A percentile compares a stretch with the other conserved stretches of the same genome.
These are phyloP conservation scores for Aspergillus quadricinctus DNA, from an alignment of 2,329 filamentous ascomycete genomes.

Conservation along the genomic window DNA sequence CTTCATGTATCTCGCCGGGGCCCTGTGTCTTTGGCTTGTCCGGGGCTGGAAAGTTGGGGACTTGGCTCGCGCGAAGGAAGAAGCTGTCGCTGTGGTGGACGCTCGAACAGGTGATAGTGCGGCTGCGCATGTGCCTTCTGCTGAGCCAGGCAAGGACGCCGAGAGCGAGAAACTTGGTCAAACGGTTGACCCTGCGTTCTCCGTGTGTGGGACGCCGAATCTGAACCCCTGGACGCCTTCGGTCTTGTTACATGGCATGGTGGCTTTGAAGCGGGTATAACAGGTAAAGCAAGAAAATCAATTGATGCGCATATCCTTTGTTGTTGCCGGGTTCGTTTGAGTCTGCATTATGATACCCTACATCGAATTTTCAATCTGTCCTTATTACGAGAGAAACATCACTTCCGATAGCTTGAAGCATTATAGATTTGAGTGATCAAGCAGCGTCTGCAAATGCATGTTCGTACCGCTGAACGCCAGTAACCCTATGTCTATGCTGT, in stretches of 20 bases:
- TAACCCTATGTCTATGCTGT: not conserved
- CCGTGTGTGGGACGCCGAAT: conserved; percentile 1
- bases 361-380: not conserved
- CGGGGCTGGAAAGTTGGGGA: conserved; percentile 38
- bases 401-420: not conserved
- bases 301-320: not conserved
- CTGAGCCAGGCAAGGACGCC: not conserved
- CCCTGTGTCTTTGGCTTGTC: conserved; percentile 44
- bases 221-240: conserved; percentile 24
- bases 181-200: conserved; percentile 5
- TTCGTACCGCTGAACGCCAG: not conserved
- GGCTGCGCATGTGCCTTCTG: not conserved
- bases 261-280: conserved; percentile 28
- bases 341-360: not conserved
- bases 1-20: conserved; percentile 56
- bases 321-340: not conserved
- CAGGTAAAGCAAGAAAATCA: not conserved
- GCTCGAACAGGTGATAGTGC: not conserved
- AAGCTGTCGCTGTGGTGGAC: conserved; percentile 1
- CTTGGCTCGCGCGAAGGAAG: conserved; percentile 13
- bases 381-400: not conserved
- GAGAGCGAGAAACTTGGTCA: conserved; percentile 10
- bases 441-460: not conserved
- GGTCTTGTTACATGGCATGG: conserved; percentile 27
- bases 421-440: not conserved